Conservation (phyloP, 805 yeast genomes). For the Saccharomyces cerevisiae region DNA sequence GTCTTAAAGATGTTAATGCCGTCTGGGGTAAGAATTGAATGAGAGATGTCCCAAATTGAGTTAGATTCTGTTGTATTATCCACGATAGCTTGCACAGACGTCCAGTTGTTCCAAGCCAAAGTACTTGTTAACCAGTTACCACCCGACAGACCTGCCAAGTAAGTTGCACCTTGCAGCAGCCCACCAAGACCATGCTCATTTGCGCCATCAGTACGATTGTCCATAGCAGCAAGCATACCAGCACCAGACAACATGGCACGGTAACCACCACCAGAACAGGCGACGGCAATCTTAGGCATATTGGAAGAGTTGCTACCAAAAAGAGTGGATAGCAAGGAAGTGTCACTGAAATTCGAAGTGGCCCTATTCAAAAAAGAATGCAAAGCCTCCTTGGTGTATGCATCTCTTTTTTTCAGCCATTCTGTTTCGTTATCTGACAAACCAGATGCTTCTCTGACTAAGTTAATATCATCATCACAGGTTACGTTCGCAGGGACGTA, state of each 20-base stretch:
- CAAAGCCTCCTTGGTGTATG: conserved; percentile 37
- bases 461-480: conserved; percentile 38
- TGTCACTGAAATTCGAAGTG: conserved; percentile 17
- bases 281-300: conserved; percentile 42
- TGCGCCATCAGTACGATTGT: conserved; percentile 55
- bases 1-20: conserved; percentile 52
- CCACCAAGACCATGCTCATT: conserved; percentile 61
- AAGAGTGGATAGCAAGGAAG: conserved; percentile 10
- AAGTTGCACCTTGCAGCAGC: conserved; percentile 58
- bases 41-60: conserved; percentile 61
- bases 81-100: conserved; percentile 54
- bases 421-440: conserved; percentile 39
- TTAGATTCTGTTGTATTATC: conserved; percentile 30
- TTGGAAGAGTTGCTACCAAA: conserved; percentile 14
- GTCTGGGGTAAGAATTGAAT: conserved; percentile 53
- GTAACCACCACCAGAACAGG: conserved; percentile 84
- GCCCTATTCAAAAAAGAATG: conserved; percentile 40
- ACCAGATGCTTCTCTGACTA: conserved; percentile 39
- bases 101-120: conserved; percentile 61
- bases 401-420: conserved; percentile 44
- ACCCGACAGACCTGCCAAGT: conserved; percentile 73
- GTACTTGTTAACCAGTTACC: conserved; percentile 78
- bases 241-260: conserved; percentile 85
- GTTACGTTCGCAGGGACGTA: conserved; percentile 53
- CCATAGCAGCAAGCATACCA: conserved; percentile 77